Evolutionary conservation across 371 early-diverging fungal species (phyloP), one percentile per base, ranked within the genome.

Genomic region (Thermomucor indicae-seudaticae): DNA sequence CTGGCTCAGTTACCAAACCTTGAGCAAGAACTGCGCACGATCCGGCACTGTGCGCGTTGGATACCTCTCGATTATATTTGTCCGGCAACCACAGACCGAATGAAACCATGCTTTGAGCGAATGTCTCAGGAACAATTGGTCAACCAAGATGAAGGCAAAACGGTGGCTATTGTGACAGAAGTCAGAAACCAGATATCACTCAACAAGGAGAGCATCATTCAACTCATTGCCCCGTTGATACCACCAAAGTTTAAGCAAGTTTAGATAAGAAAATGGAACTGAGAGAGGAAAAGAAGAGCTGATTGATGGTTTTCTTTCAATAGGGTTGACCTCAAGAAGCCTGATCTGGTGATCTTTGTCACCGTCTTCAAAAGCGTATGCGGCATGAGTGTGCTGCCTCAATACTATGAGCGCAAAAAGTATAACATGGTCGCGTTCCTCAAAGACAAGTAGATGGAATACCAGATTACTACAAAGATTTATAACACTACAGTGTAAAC

Each of bases 341-440:
- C 80, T 7, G 62, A 67, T 12, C 17, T 60, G 29, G 80, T 80
- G 0, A 65, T 80, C 22, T 75, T 74, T 45, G 56, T 66, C 24
- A 61, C 69, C 4, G 57, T 80, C 11, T 80, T 78, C 58, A 80
- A 80, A 47, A 76, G 77, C 41, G 75, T 70, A n/a, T 75, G 75
- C 43, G 77, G 78, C 1, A 65, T 78, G 39, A 61, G 68, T 19
- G 61, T 76, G 8, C 42, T 78, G 19, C 53, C 58, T 22, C 57
- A 68, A 5, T 78, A 76, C 43, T 78, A 75, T 38, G 53, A 60
- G 50, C 57, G 53, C 40, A 72, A 70, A 46, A 76, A 71, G 57
- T 80, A 74, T 46, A 78, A 80, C 43, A 16, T 79, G 43, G 35
- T 49, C 3, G 48, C 55, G 1, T 24, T 47, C 12, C 8, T n/a